A percentile compares a stretch with the other conserved stretches of the same genome.
Evolutionary conservation across 225 moss, liverwort and hornwort species (phyloP).

Genomic region (Pseudoscleropodium purum): DNA sequence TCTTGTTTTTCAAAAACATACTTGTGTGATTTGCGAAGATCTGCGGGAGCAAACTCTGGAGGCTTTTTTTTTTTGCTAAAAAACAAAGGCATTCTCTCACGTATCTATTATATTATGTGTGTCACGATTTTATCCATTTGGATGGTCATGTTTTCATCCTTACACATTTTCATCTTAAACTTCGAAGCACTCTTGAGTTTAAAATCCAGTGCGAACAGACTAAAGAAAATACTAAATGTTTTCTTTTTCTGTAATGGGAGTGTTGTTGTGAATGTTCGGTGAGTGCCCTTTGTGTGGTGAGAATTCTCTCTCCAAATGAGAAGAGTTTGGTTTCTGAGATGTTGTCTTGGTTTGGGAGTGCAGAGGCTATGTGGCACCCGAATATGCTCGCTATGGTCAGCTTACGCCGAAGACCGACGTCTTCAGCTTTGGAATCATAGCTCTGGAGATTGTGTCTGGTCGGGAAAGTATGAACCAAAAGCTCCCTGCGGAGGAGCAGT

Average conservation of each 20-base stretch:
- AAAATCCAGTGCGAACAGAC: background rate
- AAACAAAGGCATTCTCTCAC: background rate
- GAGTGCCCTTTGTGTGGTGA: no score
- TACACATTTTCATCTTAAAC: background rate
- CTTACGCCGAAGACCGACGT: constrained; percentile 39
- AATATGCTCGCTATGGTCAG: constrained; percentile 44
- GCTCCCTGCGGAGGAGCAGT: constrained; percentile 30
- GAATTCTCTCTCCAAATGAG: background rate
- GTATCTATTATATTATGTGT: background rate
- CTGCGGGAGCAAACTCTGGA: background rate
- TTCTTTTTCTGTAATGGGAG: background rate
- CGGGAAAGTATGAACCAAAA: constrained; percentile 28
- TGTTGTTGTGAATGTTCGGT: background rate
- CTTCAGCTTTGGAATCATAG: constrained; percentile 47
- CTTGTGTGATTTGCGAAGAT: background rate
- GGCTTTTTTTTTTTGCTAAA: background rate
- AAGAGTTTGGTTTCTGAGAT: background rate
- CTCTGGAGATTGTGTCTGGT: constrained; percentile 45
- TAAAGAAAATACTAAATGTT: background rate
- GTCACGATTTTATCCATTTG: background rate
- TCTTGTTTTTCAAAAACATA: background rate
- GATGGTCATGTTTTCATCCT: background rate
- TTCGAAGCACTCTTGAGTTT: background rate
- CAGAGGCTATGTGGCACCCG: constrained; percentile 52
- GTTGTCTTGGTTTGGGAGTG: background rate